phyloP scores from a whole-genome alignment of 441 rosid genomes.

The Capsella rubella region DNA sequence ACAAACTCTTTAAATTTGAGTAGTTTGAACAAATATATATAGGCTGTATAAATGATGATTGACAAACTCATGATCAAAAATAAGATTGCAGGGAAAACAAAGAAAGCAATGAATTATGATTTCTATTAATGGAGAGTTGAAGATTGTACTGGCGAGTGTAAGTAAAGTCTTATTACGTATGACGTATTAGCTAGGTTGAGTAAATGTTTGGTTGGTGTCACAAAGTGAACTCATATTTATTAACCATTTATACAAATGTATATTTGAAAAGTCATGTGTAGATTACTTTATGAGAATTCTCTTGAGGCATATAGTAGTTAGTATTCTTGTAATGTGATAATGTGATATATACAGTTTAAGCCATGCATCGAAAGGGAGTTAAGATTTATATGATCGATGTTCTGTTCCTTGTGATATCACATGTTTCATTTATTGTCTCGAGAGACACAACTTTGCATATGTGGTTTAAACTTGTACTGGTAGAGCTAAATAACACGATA shows the following conservation, averaged over 20 bases:
- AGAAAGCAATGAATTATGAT: conserved; percentile 24
- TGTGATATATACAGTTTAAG: conserved; percentile 26
- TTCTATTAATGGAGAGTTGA: conserved; percentile 27
- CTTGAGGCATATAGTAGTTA: conserved; percentile 1
- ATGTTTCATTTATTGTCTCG: conserved; percentile 23
- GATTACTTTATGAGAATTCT: conserved; percentile 3
- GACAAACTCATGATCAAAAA: conserved; percentile 9
- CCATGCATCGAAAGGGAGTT: conserved; percentile 20
- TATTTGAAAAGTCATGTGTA: not conserved
- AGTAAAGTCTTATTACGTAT: conserved; percentile 26
- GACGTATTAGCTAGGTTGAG: conserved; percentile 34
- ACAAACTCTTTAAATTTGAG: not conserved
- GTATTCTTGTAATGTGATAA: conserved; percentile 15
- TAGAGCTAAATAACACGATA: conserved; percentile 4
- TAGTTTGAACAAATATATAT: not conserved
- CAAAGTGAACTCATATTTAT: conserved; percentile 37
- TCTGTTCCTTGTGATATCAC: conserved; percentile 9
- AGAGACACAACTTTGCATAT: not conserved
- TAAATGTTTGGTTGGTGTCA: conserved; percentile 42
- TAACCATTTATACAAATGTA: not conserved
- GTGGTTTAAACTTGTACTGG: not conserved
- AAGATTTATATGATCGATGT: not conserved
- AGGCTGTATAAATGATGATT: not conserved
- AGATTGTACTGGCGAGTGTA: conserved; percentile 3
- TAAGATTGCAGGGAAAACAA: conserved; percentile 20